Evolutionary conservation across 768 basidiomycete species (phyloP).

Genomic region (Krasilnikovozyma curviuscula): DNA sequence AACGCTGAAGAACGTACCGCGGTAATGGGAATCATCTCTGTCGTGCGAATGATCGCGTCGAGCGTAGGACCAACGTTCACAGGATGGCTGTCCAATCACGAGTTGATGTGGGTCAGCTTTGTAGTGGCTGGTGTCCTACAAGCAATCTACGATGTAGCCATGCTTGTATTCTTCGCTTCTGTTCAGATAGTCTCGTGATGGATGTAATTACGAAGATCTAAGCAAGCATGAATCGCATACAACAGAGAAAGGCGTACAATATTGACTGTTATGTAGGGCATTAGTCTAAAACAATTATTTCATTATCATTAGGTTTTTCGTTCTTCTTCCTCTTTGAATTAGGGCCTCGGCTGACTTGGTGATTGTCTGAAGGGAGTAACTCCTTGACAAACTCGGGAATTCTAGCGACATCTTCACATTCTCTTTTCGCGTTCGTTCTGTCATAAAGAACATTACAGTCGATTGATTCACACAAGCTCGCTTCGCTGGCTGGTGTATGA

Average conservation of each 20-base stretch:
- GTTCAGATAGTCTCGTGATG: no score
- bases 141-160: constrained; percentile 16
- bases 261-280: no score
- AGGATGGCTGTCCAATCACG: constrained; percentile 13
- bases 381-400: constrained; percentile 13
- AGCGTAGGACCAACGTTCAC: constrained; percentile 17
- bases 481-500: constrained; percentile 36
- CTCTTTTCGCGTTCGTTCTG: constrained; percentile 34
- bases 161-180: constrained; percentile 20
- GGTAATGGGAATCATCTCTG: constrained; percentile 18
- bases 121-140: constrained; percentile 15
- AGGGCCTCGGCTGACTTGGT: no score
- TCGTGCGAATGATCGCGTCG: constrained; percentile 14
- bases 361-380: no score
- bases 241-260: no score
- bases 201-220: no score
- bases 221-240: no score
- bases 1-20: constrained; percentile 16
- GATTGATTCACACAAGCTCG: constrained; percentile 54
- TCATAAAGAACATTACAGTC: constrained; percentile 74
- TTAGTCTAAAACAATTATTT: no score
- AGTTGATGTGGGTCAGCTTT: constrained; percentile 17
- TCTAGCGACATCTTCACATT: constrained; percentile 23
- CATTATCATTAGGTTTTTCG: no score
- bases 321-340: not conserved